Evolutionary conservation across 2,329 filamentous ascomycete species (phyloP).

Genomic region (Monilinia fructigena): DNA sequence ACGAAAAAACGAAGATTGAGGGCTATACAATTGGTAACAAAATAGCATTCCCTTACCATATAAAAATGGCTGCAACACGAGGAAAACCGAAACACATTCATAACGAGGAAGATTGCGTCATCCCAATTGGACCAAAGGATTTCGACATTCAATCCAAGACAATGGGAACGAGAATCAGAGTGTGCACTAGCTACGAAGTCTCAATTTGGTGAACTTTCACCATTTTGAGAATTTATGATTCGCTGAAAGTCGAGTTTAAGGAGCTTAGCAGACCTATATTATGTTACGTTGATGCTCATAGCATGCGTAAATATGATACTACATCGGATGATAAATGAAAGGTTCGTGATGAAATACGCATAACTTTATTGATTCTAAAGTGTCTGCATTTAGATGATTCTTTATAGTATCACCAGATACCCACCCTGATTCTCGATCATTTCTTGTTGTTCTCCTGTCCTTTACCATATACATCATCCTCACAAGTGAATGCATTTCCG

Average conservation of each 20-base stretch:
- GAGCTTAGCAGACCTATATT: background rate
- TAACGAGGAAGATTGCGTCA: background rate
- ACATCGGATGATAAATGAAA: background rate
- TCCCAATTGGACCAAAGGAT: too few species aligned
- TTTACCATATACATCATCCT: background rate
- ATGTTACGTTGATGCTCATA: background rate
- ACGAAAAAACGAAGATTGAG: background rate
- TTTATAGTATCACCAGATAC: background rate
- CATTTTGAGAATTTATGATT: background rate
- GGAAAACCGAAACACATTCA: background rate
- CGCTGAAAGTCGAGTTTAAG: too few species aligned
- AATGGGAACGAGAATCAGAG: background rate
- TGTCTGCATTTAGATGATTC: background rate
- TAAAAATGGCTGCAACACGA: too few species aligned
- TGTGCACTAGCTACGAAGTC: background rate
- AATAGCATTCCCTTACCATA: too few species aligned
- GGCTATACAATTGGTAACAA: too few species aligned
- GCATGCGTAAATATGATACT: background rate
- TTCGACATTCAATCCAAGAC: too few species aligned
- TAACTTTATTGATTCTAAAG: background rate
- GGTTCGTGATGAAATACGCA: too few species aligned
- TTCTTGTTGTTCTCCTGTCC: background rate
- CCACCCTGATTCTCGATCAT: background rate
- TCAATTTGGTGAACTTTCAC: background rate
- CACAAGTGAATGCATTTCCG: too few species aligned